Conservation (phyloP, 805 yeast species). For the Barnettozyma salicaria region DNA sequence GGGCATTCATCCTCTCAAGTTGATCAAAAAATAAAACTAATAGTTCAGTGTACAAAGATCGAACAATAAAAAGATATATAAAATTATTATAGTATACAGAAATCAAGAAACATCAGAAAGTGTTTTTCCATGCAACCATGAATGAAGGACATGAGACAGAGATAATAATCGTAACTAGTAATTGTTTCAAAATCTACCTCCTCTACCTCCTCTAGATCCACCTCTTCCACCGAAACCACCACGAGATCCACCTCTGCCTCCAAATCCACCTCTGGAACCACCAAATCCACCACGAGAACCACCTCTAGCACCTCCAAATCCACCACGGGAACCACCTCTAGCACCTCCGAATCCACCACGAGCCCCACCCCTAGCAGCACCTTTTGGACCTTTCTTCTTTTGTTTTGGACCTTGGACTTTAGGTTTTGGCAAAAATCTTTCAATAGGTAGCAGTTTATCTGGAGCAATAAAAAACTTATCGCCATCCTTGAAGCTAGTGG, state of each 20-base stretch:
- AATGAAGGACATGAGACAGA: neutral
- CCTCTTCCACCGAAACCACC: constrained; percentile 24
- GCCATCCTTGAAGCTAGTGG: constrained; percentile 87
- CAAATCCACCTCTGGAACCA: constrained; percentile 18
- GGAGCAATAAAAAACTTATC: constrained; percentile 95
- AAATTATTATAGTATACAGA: constrained; percentile 5
- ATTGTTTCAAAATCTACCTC: constrained; percentile 22
- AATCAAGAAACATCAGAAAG: constrained; percentile 1
- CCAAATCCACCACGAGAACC: constrained; percentile 31
- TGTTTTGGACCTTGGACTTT: constrained; percentile 80
- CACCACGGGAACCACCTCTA: constrained; percentile 31
- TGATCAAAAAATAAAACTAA: constrained; percentile 8
- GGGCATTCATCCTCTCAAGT: constrained; percentile 21
- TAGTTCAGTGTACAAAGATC: constrained; percentile 3
- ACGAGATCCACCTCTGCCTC: constrained; percentile 29
- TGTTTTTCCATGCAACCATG: constrained; percentile 4
- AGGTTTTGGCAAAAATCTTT: constrained; percentile 95
- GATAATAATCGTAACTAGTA: neutral
- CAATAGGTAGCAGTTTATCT: constrained; percentile 91
- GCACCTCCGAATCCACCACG: constrained; percentile 41
- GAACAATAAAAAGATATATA: constrained; percentile 1
- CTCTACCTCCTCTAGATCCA: constrained; percentile 26
- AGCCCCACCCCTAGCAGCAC: constrained; percentile 42
- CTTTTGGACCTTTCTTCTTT: constrained; percentile 56
- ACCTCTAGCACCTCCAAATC: constrained; percentile 28